phyloP scores from a whole-genome alignment of 2,329 filamentous ascomycete species.

The Phaeoacremonium minimum region DNA sequence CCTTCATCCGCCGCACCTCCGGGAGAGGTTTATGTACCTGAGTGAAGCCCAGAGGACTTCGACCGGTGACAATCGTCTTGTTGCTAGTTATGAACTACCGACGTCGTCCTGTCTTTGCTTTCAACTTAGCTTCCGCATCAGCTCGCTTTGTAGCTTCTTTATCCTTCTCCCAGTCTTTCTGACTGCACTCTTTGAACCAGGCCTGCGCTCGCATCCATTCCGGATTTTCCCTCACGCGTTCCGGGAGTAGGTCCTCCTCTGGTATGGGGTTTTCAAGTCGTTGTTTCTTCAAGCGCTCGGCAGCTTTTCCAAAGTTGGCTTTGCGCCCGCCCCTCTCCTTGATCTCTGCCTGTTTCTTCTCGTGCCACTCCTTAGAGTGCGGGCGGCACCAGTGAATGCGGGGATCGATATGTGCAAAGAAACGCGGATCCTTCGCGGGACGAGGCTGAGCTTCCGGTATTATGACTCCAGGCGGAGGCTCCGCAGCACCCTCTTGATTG shows the following conservation, averaged over 20 bases:
- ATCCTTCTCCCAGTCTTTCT: conserved; percentile 3
- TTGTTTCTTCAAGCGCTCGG: conserved; percentile 29
- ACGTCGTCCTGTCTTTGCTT: no score
- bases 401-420: conserved; percentile 46
- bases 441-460: conserved; percentile 7
- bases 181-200: conserved; percentile 6
- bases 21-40: no score
- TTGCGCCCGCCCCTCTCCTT: conserved; percentile 42
- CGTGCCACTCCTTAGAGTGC: conserved; percentile 39
- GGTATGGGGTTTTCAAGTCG: conserved; percentile 10
- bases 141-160: conserved; percentile 2
- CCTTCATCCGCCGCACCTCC: no score
- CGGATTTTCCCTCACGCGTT: conserved; percentile 36
- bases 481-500: conserved; percentile 13
- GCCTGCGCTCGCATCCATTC: conserved; percentile 39
- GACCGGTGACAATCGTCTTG: no score
- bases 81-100: no score
- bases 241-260: conserved; percentile 31
- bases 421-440: conserved; percentile 19
- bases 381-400: conserved; percentile 40
- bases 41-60: no score
- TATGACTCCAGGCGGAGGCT: conserved; percentile 13
- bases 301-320: conserved; percentile 41
- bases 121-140: background rate
- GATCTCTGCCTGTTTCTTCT: conserved; percentile 45